phyloP scores from a whole-genome alignment of 1,284 basidiomycete species.

The Cutaneotrichosporon sp. region DNA sequence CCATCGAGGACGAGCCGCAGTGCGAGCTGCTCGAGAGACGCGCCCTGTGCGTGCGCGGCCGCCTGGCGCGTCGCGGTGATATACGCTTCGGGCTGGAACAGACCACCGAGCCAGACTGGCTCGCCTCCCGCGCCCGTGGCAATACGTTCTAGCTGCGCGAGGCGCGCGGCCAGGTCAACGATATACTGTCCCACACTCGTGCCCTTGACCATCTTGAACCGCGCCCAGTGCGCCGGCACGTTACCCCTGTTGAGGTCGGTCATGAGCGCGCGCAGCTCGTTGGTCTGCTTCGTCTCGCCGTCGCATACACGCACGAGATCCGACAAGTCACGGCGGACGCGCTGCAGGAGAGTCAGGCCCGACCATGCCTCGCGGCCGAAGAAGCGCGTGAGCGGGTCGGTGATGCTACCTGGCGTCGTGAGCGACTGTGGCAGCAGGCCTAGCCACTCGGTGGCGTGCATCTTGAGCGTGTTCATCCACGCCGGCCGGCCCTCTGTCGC shows the following conservation, averaged over 20 bases:
- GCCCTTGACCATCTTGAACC: constrained; percentile 76
- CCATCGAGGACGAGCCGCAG: constrained; percentile 73
- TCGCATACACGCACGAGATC: constrained; percentile 78
- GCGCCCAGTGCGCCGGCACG: constrained; percentile 78
- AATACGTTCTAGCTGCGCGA: constrained; percentile 74
- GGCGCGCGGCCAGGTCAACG: constrained; percentile 68
- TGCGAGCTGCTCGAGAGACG: constrained; percentile 84
- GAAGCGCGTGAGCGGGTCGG: constrained; percentile 76
- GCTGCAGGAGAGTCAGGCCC: constrained; percentile 66
- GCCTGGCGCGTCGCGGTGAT: constrained; percentile 89
- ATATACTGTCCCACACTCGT: constrained; percentile 81
- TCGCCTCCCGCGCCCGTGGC: constrained; percentile 51
- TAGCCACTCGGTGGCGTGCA: constrained; percentile 78
- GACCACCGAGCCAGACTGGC: constrained; percentile 73
- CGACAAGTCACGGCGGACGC: constrained; percentile 70
- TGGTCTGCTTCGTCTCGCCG: constrained; percentile 86
- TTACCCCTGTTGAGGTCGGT: constrained; percentile 82
- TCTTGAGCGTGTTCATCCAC: constrained; percentile 81
- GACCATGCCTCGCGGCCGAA: constrained; percentile 83
- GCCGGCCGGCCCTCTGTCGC: constrained; percentile 70
- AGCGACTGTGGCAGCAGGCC: constrained; percentile 56
- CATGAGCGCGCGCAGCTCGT: constrained; percentile 81
- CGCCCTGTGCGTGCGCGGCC: constrained; percentile 80
- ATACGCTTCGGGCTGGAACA: constrained; percentile 94
- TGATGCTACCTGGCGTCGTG: constrained; percentile 16